A percentile compares a stretch with the other conserved stretches of the same genome.
Evolutionary conservation across 1,284 basidiomycete genomes (phyloP).

Genomic region (Ceratobasidium sp.): DNA sequence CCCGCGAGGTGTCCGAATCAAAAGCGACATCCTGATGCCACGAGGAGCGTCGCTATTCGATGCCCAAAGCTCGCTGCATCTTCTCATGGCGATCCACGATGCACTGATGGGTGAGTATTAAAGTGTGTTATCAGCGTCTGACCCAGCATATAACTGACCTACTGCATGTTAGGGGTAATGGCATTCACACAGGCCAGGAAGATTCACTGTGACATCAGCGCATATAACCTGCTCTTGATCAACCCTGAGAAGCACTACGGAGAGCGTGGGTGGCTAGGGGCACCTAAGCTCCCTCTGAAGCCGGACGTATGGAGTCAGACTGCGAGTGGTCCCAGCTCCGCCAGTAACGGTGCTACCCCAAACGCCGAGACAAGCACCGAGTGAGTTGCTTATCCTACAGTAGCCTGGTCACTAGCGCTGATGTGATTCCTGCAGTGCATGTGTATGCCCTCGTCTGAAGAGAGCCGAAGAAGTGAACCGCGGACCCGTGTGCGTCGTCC

Average conservation of each 20-base stretch:
- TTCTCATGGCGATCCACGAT: conserved; percentile 19
- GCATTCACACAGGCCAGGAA: conserved; percentile 9
- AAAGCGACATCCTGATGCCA: conserved; percentile 17
- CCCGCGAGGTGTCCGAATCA: neutral
- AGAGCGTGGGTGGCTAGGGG: neutral
- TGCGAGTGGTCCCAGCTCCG: neutral
- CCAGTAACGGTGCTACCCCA: neutral
- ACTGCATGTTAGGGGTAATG: neutral
- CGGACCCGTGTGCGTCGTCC: conserved; percentile 13
- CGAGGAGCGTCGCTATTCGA: neutral
- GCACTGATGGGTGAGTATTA: conserved; percentile 1
- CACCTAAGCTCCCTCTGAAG: neutral
- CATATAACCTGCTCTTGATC: neutral
- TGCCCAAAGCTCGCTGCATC: neutral
- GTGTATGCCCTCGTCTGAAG: neutral
- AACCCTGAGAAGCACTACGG: neutral
- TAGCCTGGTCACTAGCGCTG: too few relatives aligned
- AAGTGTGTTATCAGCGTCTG: neutral
- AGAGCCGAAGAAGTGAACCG: neutral
- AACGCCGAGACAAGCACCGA: too few relatives aligned
- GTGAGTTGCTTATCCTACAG: too few relatives aligned
- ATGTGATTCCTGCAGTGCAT: neutral
- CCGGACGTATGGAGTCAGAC: neutral
- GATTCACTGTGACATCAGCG: conserved; percentile 26
- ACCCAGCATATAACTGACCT: neutral